Conservation (phyloP, 805 yeast species). For the Candida caryicola region DNA sequence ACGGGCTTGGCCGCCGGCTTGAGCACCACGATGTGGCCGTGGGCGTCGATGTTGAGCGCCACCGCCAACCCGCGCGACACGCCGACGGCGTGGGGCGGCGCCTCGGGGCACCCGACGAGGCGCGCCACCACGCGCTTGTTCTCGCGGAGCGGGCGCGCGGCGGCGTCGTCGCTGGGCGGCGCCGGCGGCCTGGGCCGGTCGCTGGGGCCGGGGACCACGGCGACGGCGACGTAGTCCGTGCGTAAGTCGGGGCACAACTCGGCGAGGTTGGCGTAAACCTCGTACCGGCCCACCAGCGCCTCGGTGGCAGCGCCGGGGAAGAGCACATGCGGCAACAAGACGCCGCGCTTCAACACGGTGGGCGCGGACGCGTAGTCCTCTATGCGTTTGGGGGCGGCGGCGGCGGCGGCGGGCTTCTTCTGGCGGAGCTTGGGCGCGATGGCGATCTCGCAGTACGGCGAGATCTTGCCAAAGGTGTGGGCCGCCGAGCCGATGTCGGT, state of each 20-base stretch:
- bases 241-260: constrained; percentile 17
- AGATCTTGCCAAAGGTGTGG: constrained; percentile 48
- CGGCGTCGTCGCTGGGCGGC: constrained; percentile 4
- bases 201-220: constrained; percentile 52
- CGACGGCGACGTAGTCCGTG: constrained; percentile 47
- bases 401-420: constrained; percentile 21
- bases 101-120: constrained; percentile 35
- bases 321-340: constrained; percentile 52
- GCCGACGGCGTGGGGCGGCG: constrained; percentile 44
- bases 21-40: constrained; percentile 55
- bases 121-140: constrained; percentile 50
- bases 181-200: constrained; percentile 19
- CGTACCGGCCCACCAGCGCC: constrained; percentile 29
- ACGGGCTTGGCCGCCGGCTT: constrained; percentile 43
- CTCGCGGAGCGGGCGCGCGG: constrained; percentile 22
- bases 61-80: constrained; percentile 52
- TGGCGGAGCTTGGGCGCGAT: constrained; percentile 62
- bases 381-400: constrained; percentile 16
- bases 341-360: constrained; percentile 49
- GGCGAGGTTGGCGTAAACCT: constrained; percentile 46
- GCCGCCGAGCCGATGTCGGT: constrained; percentile 44
- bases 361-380: constrained; percentile 24
- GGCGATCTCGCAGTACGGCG: constrained; percentile 65
- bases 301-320: constrained; percentile 15
- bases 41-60: constrained; percentile 51